A percentile compares a stretch with the other conserved stretches of the same genome.
Evolutionary conservation across 2,329 filamentous ascomycete species (phyloP).

Genomic region (Fusarium sp.): DNA sequence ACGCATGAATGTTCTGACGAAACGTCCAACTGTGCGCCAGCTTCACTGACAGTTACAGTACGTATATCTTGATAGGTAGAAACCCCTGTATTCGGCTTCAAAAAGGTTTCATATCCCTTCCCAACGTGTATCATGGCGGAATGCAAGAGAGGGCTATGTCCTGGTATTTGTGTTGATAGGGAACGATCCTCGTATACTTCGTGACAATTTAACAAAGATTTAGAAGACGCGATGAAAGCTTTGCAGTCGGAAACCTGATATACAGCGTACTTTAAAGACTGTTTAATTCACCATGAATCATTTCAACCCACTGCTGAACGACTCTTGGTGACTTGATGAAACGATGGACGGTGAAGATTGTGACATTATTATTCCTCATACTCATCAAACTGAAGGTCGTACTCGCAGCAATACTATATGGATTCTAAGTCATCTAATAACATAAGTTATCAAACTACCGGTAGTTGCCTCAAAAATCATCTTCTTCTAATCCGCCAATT

Average conservation of each 20-base stretch:
- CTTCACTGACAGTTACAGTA: neutral
- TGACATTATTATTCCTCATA: neutral
- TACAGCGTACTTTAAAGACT: neutral
- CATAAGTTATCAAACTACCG: neutral
- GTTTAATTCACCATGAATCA: neutral
- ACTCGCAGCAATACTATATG: conserved; percentile 8
- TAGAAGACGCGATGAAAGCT: neutral
- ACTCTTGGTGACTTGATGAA: neutral
- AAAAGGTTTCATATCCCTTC: neutral
- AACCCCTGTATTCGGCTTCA: neutral
- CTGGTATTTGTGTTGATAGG: neutral
- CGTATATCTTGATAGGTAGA: neutral
- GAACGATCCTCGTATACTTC: neutral
- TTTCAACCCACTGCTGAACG: neutral
- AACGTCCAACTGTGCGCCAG: neutral
- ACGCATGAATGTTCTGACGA: neutral
- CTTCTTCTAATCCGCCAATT: conserved; percentile 70
- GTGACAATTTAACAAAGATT: neutral
- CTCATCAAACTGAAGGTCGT: neutral
- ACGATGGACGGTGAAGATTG: neutral
- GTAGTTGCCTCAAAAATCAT: conserved; percentile 54
- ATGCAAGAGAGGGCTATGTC: neutral
- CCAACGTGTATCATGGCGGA: neutral
- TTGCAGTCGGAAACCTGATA: neutral
- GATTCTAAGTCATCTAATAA: neutral